Evolutionary conservation across 768 basidiomycete genomes (phyloP).

Genomic region (Leccinum truebloodii): DNA sequence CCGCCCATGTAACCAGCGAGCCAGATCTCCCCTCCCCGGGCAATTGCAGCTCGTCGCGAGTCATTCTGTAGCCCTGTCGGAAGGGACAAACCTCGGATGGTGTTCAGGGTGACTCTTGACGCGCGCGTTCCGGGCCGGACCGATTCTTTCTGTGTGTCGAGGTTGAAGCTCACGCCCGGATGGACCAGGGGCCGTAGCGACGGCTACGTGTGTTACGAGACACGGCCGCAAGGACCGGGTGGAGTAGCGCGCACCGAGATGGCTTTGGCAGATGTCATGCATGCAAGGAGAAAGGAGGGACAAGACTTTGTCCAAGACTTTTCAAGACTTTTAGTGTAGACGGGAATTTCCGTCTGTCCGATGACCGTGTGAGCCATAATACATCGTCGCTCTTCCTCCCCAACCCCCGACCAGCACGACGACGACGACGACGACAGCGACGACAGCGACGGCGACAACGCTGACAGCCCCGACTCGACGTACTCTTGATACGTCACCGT

Average conservation of each 20-base stretch:
- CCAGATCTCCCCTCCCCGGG: neutral
- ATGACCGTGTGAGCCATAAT: slow-evolving; percentile 16
- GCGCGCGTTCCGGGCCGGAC: neutral
- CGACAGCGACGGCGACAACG: neutral
- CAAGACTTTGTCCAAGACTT: neutral
- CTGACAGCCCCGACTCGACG: neutral
- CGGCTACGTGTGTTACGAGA: neutral
- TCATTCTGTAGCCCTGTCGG: neutral
- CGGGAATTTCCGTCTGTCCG: slow-evolving; percentile 10
- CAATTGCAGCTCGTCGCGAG: neutral
- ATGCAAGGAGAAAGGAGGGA: neutral
- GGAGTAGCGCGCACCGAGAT: neutral
- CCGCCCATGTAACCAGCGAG: slow-evolving; percentile 4
- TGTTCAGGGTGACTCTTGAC: neutral
- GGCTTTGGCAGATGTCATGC: neutral
- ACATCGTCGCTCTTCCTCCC: neutral
- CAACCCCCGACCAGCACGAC: slow-evolving; percentile 1
- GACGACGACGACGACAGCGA: neutral
- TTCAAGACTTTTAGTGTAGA: neutral
- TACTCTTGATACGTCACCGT: neutral
- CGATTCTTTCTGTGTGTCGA: neutral
- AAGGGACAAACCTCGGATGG: neutral
- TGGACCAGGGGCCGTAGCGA: neutral
- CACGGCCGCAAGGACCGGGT: neutral
- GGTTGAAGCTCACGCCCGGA: neutral